A percentile compares a stretch with the other conserved stretches of the same genome.
Evolutionary conservation across 768 basidiomycete genomes (phyloP).

Genomic region (Hygrocybe coccinea): DNA sequence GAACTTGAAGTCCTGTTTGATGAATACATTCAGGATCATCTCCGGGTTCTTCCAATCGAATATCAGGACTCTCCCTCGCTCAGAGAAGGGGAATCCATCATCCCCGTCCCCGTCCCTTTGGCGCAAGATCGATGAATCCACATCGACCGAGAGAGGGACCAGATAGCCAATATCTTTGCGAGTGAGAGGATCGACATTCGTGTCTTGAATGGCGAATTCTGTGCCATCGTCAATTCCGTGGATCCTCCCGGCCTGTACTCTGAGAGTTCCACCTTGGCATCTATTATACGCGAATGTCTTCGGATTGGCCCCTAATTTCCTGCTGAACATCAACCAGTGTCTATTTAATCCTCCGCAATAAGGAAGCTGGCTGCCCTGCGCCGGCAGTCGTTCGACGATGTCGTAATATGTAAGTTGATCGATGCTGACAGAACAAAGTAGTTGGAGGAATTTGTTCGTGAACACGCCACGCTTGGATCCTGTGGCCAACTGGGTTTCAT

Average conservation of each 20-base stretch:
- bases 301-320: not conserved
- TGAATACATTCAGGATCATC: not conserved
- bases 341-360: constrained; percentile 14
- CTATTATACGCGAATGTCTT: not conserved
- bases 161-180: not conserved
- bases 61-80: not conserved
- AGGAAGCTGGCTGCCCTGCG: constrained; percentile 11
- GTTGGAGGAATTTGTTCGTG: not conserved
- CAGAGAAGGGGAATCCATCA: not conserved
- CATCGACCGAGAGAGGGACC: not conserved
- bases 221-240: constrained; percentile 3
- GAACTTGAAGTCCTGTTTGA: no score
- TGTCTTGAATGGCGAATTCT: not conserved
- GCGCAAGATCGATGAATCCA: not conserved
- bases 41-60: no score
- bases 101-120: not conserved
- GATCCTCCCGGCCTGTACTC: not conserved
- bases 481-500: constrained; percentile 8
- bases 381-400: constrained; percentile 9
- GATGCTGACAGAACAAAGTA: not conserved
- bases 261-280: not conserved
- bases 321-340: constrained; percentile 8
- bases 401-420: not conserved
- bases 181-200: not conserved
- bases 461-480: constrained; percentile 13